phyloP scores from a whole-genome alignment of 495 filamentous ascomycete species.

The Aspergillus bridgeri region DNA sequence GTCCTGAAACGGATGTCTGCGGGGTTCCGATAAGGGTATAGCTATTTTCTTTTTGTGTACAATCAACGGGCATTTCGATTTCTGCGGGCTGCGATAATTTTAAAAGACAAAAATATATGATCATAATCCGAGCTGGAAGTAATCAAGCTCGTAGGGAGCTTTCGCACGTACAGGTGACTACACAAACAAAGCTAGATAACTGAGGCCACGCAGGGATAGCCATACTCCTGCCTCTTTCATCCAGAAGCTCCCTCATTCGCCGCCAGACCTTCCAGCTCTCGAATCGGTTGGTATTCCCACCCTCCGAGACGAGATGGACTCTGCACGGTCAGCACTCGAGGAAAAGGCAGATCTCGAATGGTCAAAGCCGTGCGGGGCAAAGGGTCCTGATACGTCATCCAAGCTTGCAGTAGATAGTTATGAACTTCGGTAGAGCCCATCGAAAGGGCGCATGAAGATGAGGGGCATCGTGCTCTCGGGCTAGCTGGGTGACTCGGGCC shows the following conservation, averaged over 20 bases:
- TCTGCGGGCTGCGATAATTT: neutral
- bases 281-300: neutral
- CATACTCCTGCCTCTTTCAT: too few relatives aligned
- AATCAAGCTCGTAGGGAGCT: neutral
- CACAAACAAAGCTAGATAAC: too few relatives aligned
- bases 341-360: neutral
- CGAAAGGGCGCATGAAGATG: too few relatives aligned
- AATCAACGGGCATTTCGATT: slow-evolving; percentile 12
- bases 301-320: neutral
- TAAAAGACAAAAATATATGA: too few relatives aligned
- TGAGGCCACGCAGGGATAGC: too few relatives aligned
- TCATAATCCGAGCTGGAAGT: too few relatives aligned
- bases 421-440: too few relatives aligned
- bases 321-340: neutral
- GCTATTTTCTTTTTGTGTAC: slow-evolving; percentile 16
- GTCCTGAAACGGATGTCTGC: neutral
- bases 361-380: neutral
- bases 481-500: too few relatives aligned
- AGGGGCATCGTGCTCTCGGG: too few relatives aligned
- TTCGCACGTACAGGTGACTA: too few relatives aligned
- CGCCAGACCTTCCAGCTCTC: neutral
- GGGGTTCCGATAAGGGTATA: slow-evolving; percentile 8
- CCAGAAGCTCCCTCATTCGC: too few relatives aligned
- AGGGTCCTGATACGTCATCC: neutral
- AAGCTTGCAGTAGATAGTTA: too few relatives aligned